A percentile compares a stretch with the other conserved stretches of the same genome.
Conservation (phyloP, 2,329 filamentous ascomycete species). For the Oidium heveae region DNA sequence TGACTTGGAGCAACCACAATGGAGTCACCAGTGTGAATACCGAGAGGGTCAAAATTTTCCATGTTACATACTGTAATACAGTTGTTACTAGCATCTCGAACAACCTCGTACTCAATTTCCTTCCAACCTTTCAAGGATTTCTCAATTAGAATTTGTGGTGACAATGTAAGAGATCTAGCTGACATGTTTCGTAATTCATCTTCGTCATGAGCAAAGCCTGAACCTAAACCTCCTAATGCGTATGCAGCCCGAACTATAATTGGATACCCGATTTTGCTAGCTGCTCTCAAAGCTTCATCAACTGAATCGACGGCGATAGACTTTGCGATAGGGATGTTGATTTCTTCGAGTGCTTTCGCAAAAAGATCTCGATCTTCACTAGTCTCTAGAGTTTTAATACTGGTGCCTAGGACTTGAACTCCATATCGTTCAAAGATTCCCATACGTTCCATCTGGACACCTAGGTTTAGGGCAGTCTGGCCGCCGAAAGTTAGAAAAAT, state of each 20-base stretch:
- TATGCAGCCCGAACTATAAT: slow-evolving; percentile 95
- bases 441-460: slow-evolving; percentile 93
- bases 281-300: slow-evolving; percentile 68
- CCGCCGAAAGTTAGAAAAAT: slow-evolving; percentile 97
- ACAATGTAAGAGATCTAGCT: slow-evolving; percentile 82
- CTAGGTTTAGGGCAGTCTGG: slow-evolving; percentile 87
- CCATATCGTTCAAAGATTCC: slow-evolving; percentile 79
- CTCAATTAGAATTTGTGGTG: slow-evolving; percentile 89
- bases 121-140: slow-evolving; percentile 99
- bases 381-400: slow-evolving; percentile 94
- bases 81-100: slow-evolving; percentile 85
- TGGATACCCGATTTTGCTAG: slow-evolving; percentile 80
- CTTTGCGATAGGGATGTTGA: slow-evolving; percentile 93
- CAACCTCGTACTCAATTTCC: slow-evolving; percentile 96
- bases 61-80: slow-evolving; percentile 99
- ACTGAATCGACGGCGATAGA: slow-evolving; percentile 81
- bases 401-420: slow-evolving; percentile 83
- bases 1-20: slow-evolving; percentile 95
- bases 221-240: slow-evolving; percentile 79
- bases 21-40: slow-evolving; percentile 93
- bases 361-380: slow-evolving; percentile 96
- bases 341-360: slow-evolving; percentile 92
- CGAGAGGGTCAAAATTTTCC: slow-evolving; percentile 98
- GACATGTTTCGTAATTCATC: slow-evolving; percentile 64
- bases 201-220: slow-evolving; percentile 82